phyloP scores from a whole-genome alignment of 2,329 filamentous ascomycete genomes.

The Colletotrichum karsti region DNA sequence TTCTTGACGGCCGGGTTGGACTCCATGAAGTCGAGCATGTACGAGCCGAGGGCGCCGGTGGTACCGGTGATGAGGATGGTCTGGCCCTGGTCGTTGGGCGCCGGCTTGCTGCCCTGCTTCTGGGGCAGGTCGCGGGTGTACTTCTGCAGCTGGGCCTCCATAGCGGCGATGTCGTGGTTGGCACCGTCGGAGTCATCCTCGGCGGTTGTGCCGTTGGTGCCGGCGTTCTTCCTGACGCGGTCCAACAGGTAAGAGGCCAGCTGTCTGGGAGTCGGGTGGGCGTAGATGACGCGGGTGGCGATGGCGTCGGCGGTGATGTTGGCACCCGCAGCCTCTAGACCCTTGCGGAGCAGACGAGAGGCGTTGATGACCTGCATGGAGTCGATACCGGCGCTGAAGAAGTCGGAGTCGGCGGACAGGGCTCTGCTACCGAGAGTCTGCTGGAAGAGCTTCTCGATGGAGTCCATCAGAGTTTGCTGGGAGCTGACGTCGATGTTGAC shows the following conservation, averaged over 20 bases:
- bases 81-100: constrained; percentile 43
- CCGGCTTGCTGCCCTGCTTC: constrained; percentile 34
- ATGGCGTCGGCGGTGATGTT: constrained; percentile 43
- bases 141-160: constrained; percentile 44
- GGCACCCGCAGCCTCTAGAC: constrained; percentile 40
- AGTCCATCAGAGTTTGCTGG: constrained; percentile 32
- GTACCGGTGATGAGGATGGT: constrained; percentile 25
- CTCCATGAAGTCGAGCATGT: constrained; percentile 38
- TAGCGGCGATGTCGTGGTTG: constrained; percentile 36
- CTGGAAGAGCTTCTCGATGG: constrained; percentile 34
- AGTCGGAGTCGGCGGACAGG: constrained; percentile 40
- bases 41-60: constrained; percentile 19
- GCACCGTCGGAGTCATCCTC: constrained; percentile 13
- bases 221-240: not conserved
- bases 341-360: constrained; percentile 43
- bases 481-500: constrained; percentile 46
- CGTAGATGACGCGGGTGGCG: constrained; percentile 48
- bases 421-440: constrained; percentile 23
- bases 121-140: constrained; percentile 42
- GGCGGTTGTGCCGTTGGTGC: constrained; percentile 11
- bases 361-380: constrained; percentile 49
- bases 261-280: constrained; percentile 44
- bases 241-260: constrained; percentile 43
- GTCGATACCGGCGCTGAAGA: constrained; percentile 49
- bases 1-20: constrained; percentile 45